These are phyloP conservation scores for Entamoeba nuttalli DNA, from an alignment of 208 protist genomes.

Conservation along the genomic window DNA sequence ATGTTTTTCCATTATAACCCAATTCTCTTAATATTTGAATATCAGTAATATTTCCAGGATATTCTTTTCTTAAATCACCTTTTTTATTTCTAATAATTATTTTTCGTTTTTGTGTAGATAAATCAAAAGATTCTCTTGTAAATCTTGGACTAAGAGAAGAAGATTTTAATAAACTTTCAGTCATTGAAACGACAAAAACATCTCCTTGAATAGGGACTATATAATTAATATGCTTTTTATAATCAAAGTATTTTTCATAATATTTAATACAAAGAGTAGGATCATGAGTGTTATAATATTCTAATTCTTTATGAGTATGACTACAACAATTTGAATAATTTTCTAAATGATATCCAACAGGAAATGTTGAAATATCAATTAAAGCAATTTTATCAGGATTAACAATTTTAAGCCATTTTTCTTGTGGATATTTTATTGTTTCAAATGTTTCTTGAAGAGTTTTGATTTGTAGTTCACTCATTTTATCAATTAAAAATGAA, in stretches of 20 bases:
- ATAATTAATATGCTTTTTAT: neutral
- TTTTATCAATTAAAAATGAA: neutral
- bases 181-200: neutral
- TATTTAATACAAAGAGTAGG: neutral
- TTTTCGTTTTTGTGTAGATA: neutral
- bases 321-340: neutral
- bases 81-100: neutral
- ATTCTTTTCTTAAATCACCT: neutral
- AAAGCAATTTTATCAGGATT: neutral
- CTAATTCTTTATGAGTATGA: neutral
- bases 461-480: neutral
- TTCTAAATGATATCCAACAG: neutral
- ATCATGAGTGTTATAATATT: neutral
- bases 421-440: neutral
- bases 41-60: neutral
- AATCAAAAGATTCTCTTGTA: neutral
- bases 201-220: neutral
- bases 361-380: neutral
- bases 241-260: neutral
- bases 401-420: neutral
- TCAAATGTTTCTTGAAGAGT: neutral
- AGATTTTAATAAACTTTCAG: neutral
- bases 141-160: neutral
- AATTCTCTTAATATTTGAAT: neutral
- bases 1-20: neutral